phyloP scores from a whole-genome alignment of 2,329 filamentous ascomycete genomes.

The Botrytis hyacinthi region DNA sequence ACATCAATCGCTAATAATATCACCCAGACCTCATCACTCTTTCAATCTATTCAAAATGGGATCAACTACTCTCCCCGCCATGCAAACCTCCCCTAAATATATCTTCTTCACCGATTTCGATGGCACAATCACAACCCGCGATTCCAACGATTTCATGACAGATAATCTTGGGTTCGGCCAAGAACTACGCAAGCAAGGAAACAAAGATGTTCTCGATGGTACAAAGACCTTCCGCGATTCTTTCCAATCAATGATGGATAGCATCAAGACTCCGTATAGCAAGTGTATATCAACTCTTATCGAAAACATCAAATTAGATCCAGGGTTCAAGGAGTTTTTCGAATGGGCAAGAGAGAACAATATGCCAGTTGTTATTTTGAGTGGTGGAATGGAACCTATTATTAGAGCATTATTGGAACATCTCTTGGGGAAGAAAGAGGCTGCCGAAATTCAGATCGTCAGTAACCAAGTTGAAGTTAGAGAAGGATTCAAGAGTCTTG shows the following conservation, averaged over 20 bases:
- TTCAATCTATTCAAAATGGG: slow-evolving; percentile 25
- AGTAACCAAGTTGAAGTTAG: slow-evolving; percentile 73
- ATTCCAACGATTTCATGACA: slow-evolving; percentile 71
- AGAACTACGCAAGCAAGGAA: slow-evolving; percentile 67
- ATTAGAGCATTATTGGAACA: slow-evolving; percentile 80
- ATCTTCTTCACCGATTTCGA: slow-evolving; percentile 99
- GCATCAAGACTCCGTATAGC: slow-evolving; percentile 74
- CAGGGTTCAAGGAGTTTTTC: slow-evolving; percentile 84
- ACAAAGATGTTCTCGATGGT: slow-evolving; percentile 72
- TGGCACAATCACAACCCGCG: slow-evolving; percentile 80
- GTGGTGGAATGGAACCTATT: slow-evolving; percentile 88
- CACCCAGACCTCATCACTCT: background rate
- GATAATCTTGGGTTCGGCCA: slow-evolving; percentile 86
- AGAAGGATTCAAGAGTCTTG: slow-evolving; percentile 65
- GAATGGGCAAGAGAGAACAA: slow-evolving; percentile 77
- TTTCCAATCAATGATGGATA: slow-evolving; percentile 91
- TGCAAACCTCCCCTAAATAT: slow-evolving; percentile 73
- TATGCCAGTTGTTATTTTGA: slow-evolving; percentile 88
- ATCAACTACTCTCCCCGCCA: slow-evolving; percentile 50
- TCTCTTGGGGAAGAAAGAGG: slow-evolving; percentile 71
- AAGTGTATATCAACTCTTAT: slow-evolving; percentile 77
- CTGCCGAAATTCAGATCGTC: slow-evolving; percentile 80
- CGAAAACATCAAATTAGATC: slow-evolving; percentile 84
- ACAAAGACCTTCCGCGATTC: slow-evolving; percentile 75
- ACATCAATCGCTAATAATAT: background rate